Conservation (phyloP, 148 eudicot species). For the Rhododendron ovatum region DNA sequence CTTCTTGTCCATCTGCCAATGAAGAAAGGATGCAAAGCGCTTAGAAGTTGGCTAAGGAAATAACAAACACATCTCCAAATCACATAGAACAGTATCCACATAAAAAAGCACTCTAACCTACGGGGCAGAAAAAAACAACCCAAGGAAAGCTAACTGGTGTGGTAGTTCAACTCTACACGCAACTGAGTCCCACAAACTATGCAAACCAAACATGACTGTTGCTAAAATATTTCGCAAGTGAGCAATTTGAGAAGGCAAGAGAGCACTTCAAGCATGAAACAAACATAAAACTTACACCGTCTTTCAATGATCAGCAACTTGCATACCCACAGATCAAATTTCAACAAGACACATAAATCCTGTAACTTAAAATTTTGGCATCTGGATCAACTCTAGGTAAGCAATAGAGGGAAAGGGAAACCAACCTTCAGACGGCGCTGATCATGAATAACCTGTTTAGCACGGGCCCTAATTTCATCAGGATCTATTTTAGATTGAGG, state of each 20-base stretch:
- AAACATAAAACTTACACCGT: neutral
- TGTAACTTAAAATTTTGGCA: neutral
- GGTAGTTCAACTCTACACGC: neutral
- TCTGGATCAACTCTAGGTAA: neutral
- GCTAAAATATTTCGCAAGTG: neutral
- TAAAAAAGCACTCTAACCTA: neutral
- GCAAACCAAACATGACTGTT: neutral
- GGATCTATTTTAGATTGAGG: constrained; percentile 98
- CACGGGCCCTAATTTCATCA: constrained; percentile 81
- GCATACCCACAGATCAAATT: neutral
- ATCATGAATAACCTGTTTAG: constrained; percentile 70
- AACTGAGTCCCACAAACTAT: neutral
- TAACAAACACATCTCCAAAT: neutral
- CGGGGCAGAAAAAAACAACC: neutral
- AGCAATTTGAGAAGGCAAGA: neutral
- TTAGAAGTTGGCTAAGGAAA: neutral
- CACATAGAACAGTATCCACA: neutral
- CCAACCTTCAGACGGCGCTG: constrained; percentile 78
- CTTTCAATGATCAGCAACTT: neutral
- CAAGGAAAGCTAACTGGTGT: neutral
- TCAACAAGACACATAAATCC: neutral
- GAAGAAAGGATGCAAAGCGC: neutral
- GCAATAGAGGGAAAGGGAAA: constrained; percentile 6
- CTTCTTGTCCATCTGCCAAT: constrained; percentile 83
- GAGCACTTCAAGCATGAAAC: neutral